These are phyloP conservation scores for Colletotrichum navitas DNA, from an alignment of 2,329 filamentous ascomycete species.

Conservation along the genomic window DNA sequence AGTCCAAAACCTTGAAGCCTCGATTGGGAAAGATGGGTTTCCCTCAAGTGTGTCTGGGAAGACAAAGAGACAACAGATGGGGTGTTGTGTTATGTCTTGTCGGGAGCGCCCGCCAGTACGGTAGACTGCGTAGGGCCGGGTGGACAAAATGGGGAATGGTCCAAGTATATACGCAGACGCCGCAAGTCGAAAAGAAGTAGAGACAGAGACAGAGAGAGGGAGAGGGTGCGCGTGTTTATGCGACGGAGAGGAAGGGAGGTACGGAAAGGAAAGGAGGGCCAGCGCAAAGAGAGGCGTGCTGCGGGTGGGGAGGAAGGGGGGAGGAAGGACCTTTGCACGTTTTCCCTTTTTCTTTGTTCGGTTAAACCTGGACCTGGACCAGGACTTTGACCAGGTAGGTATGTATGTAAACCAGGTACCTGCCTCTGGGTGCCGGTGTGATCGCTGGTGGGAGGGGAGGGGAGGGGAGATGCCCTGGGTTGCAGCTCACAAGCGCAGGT, in stretches of 20 bases:
- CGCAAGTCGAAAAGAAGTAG: neutral
- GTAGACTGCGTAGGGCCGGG: slow-evolving; percentile 24
- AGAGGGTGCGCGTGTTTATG: neutral
- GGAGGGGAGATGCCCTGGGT: slow-evolving; percentile 9
- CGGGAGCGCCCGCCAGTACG: slow-evolving; percentile 41
- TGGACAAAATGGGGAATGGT: slow-evolving; percentile 35
- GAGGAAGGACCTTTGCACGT: slow-evolving; percentile 24
- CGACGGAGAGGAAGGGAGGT: slow-evolving; percentile 7
- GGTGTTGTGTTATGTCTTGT: slow-evolving; percentile 33
- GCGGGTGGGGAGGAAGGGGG: slow-evolving; percentile 6
- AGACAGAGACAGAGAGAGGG: neutral
- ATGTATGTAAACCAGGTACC: neutral
- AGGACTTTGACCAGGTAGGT: neutral
- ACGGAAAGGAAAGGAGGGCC: slow-evolving; percentile 9
- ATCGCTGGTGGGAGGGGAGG: neutral
- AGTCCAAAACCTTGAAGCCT: slow-evolving; percentile 5
- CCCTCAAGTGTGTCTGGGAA: slow-evolving; percentile 14
- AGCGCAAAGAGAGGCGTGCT: slow-evolving; percentile 16
- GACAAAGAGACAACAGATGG: slow-evolving; percentile 25
- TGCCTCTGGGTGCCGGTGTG: slow-evolving; percentile 1
- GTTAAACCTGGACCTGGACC: slow-evolving; percentile 10
- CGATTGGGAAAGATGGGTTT: slow-evolving; percentile 24
- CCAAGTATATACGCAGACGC: slow-evolving; percentile 35
- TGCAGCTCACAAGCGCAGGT: slow-evolving; percentile 4
- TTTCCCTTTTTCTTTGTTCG: slow-evolving; percentile 42